phyloP scores from a whole-genome alignment of 768 basidiomycete genomes.

The Calocybe gangraenosa region DNA sequence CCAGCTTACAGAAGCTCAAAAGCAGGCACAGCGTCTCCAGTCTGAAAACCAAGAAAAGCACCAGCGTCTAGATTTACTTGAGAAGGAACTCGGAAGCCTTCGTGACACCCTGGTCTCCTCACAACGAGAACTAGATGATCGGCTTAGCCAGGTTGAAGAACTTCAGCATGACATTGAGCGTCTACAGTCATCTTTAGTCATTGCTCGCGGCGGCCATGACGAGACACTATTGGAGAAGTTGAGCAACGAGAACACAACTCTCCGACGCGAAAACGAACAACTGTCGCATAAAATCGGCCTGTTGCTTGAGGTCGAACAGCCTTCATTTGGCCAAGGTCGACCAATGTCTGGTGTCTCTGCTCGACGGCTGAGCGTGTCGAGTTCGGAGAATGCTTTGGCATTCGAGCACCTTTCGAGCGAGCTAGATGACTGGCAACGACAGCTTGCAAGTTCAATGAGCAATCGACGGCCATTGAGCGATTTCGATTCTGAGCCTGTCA shows the following conservation, averaged over 20 bases:
- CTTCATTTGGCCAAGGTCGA: constrained; percentile 57
- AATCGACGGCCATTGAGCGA: constrained; percentile 69
- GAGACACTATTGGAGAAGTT: constrained; percentile 80
- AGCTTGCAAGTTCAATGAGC: constrained; percentile 76
- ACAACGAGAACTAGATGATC: constrained; percentile 77
- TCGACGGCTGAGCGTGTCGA: constrained; percentile 69
- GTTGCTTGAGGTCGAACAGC: constrained; percentile 82
- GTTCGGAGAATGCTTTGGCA: constrained; percentile 74
- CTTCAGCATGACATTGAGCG: constrained; percentile 78
- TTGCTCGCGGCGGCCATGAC: constrained; percentile 72
- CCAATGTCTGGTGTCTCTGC: constrained; percentile 58
- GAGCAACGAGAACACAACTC: constrained; percentile 71
- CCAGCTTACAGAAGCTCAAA: constrained; percentile 75
- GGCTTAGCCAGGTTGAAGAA: constrained; percentile 71
- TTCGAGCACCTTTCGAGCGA: constrained; percentile 80
- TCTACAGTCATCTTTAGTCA: constrained; percentile 65
- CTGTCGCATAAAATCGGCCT: constrained; percentile 90
- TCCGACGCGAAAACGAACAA: constrained; percentile 84
- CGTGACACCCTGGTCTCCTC: constrained; percentile 67
- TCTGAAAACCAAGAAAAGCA: constrained; percentile 76
- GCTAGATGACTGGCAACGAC: constrained; percentile 83
- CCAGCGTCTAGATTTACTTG: constrained; percentile 65
- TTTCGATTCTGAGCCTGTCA: constrained; percentile 55
- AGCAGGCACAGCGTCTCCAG: constrained; percentile 67
- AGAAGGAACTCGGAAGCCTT: constrained; percentile 69